A percentile compares a stretch with the other conserved stretches of the same genome.
Evolutionary conservation across 1,139 yeast genomes (phyloP).

Genomic region (Suhomyces chickasaworum): DNA sequence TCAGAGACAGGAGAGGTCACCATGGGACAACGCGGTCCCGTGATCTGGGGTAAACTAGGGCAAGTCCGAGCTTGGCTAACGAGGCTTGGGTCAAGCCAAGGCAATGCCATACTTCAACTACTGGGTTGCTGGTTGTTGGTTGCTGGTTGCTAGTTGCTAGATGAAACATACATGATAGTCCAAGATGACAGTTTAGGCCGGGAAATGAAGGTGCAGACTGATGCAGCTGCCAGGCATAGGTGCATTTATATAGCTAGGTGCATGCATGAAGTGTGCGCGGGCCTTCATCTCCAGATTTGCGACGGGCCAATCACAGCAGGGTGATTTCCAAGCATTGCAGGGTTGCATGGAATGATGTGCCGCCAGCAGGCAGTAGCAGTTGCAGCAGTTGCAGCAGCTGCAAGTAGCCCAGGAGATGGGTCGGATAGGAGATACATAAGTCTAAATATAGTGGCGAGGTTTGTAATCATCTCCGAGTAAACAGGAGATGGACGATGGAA

Average conservation of each 20-base stretch:
- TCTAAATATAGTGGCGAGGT: too few relatives aligned
- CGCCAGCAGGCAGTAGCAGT: background rate
- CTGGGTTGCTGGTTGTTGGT: background rate
- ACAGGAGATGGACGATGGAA: too few relatives aligned
- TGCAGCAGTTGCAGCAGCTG: too few relatives aligned
- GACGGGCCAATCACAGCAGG: background rate
- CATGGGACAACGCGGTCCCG: background rate
- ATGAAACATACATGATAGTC: background rate
- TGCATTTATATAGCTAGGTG: background rate
- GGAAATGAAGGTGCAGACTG: background rate
- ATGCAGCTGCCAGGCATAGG: background rate
- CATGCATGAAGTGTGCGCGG: background rate
- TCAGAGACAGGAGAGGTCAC: too few relatives aligned
- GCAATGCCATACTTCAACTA: background rate
- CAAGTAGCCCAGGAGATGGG: background rate
- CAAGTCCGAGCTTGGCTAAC: background rate
- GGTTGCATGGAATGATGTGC: background rate
- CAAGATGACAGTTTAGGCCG: background rate
- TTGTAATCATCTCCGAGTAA: too few relatives aligned
- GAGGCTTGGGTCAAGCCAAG: background rate
- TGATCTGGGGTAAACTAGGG: slow-evolving; percentile 2
- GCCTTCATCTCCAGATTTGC: background rate
- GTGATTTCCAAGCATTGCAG: background rate
- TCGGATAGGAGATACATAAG: too few relatives aligned
- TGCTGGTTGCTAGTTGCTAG: background rate